These are phyloP conservation scores for Colletotrichum incanum DNA, from an alignment of 2,329 filamentous ascomycete genomes.

Conservation along the genomic window DNA sequence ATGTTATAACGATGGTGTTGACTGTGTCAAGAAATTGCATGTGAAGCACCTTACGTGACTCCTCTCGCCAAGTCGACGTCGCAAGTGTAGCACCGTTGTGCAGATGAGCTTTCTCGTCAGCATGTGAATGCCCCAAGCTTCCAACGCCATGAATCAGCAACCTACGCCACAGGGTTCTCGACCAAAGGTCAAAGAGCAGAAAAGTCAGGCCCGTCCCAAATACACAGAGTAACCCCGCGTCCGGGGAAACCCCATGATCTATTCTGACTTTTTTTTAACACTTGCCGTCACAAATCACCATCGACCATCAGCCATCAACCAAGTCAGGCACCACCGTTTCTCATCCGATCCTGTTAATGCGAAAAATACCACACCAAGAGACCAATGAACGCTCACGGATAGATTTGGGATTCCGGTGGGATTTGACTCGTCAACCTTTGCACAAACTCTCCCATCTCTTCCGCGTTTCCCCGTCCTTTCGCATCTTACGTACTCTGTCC, in stretches of 20 bases:
- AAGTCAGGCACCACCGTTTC: slow-evolving; percentile 12
- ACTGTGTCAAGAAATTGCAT: background rate
- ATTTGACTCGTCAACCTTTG: slow-evolving; percentile 18
- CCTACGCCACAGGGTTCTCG: background rate
- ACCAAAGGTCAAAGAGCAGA: background rate
- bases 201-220: background rate
- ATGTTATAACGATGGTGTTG: background rate
- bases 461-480: background rate
- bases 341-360: slow-evolving; percentile 27
- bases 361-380: background rate
- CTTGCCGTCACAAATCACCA: background rate
- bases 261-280: background rate
- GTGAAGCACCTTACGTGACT: slow-evolving; percentile 7
- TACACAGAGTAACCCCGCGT: background rate
- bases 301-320: slow-evolving; percentile 6
- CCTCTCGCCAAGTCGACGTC: background rate
- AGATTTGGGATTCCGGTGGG: background rate
- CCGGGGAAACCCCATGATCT: slow-evolving; percentile 14
- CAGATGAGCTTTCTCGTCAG: background rate
- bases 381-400: slow-evolving; percentile 3
- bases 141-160: slow-evolving; percentile 9
- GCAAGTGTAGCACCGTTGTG: background rate
- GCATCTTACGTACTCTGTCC: background rate
- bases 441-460: background rate
- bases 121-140: slow-evolving; percentile 29